Percentiles rank a stretch among this genome's conserved stretches.
phyloP scores from a whole-genome alignment of 768 basidiomycete genomes.

The Russula dissimulans region DNA sequence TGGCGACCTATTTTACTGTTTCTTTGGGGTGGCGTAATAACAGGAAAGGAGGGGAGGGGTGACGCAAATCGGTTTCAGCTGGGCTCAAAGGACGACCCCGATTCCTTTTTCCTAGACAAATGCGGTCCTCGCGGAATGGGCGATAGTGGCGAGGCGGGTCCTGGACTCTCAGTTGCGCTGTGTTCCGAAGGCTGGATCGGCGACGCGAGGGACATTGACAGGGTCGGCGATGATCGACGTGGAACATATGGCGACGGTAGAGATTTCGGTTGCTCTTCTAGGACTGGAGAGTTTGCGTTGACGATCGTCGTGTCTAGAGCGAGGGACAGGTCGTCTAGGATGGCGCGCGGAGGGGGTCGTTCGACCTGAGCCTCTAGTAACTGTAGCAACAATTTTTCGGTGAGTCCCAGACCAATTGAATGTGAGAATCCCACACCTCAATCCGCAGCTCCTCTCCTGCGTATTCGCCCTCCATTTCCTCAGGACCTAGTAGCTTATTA shows the following conservation, averaged over 20 bases:
- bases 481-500: slow-evolving; percentile 63
- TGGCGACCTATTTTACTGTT: background rate
- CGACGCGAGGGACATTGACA: slow-evolving; percentile 20
- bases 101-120: slow-evolving; percentile 2
- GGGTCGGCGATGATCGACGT: slow-evolving; percentile 39
- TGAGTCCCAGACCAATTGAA: background rate
- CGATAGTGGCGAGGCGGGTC: background rate
- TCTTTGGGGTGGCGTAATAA: no score
- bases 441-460: slow-evolving; percentile 82
- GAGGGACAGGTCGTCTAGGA: slow-evolving; percentile 44
- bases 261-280: slow-evolving; percentile 31
- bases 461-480: slow-evolving; percentile 85
- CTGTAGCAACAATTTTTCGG: slow-evolving; percentile 29
- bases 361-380: slow-evolving; percentile 82
- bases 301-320: slow-evolving; percentile 15
- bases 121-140: slow-evolving; percentile 2
- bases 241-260: slow-evolving; percentile 52
- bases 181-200: background rate
- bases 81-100: slow-evolving; percentile 3
- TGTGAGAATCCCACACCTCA: slow-evolving; percentile 40
- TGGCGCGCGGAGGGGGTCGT: slow-evolving; percentile 65
- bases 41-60: no score
- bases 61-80: background rate
- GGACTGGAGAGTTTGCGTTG: slow-evolving; percentile 11
- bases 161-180: background rate